Base-by-base conservation (phyloP, 139 green algal genomes). In the Dunaliella primolecta region DNA sequence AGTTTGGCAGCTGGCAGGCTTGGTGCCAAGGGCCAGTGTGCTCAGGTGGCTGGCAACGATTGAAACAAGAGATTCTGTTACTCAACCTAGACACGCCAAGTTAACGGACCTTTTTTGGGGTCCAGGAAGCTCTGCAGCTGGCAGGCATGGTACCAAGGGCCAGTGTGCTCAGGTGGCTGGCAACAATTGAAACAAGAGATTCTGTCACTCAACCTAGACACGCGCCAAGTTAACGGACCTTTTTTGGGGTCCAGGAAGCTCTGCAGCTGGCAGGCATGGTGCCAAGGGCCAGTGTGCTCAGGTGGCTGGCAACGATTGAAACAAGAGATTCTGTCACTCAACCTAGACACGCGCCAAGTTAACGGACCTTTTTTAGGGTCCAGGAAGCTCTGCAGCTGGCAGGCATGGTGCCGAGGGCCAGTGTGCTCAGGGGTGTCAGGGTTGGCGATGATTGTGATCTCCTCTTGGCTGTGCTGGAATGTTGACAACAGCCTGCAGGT, bases 161-260 rank as follows among this genome's bases (percentile, higher is more conserved):
- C 87, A n/a, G 71, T 33, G n/a, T n/a, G n/a, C n/a, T n/a, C n/a
- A n/a, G n/a, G n/a, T n/a, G n/a, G n/a, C n/a, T n/a, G n/a, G n/a
- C n/a, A n/a, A n/a, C n/a, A n/a, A n/a, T n/a, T n/a, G n/a, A n/a
- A n/a, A n/a, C n/a, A n/a, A n/a, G n/a, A n/a, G n/a, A n/a, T n/a
- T n/a, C n/a, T n/a, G n/a, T n/a, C n/a, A n/a, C n/a, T n/a, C n/a
- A n/a, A n/a, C n/a, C n/a, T n/a, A n/a, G n/a, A n/a, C n/a, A n/a
- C n/a, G n/a, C n/a, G n/a, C n/a, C n/a, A n/a, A n/a, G n/a, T n/a
- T n/a, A n/a, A n/a, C n/a, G n/a, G n/a, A 92, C 92, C 85, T 83
- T 94, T 96, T 1, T 85, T 34, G 11, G 93, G 93, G 83, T 95
- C 93, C 36, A 92, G 64, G 46, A 92, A 95, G 90, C 91, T 96